phyloP scores from a whole-genome alignment of 1,284 basidiomycete species.

The Naganishia sp. region DNA sequence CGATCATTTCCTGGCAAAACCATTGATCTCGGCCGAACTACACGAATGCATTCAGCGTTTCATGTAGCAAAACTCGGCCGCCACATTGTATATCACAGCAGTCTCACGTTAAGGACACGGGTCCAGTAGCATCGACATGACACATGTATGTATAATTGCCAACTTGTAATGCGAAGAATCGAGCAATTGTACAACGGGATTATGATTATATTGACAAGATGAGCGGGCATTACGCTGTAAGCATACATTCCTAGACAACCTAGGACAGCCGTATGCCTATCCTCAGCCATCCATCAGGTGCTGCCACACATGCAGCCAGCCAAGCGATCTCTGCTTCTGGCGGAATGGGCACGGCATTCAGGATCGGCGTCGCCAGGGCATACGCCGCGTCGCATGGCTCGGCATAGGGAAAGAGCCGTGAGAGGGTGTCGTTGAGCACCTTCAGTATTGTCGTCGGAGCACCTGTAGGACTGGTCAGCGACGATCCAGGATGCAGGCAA shows the following conservation, averaged over 20 bases:
- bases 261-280: slow-evolving; percentile 68
- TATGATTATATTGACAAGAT: background rate
- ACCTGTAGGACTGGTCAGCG: slow-evolving; percentile 40
- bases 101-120: background rate
- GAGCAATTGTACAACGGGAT: background rate
- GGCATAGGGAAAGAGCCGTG: slow-evolving; percentile 55
- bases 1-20: slow-evolving; percentile 29
- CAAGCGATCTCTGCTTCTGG: slow-evolving; percentile 87
- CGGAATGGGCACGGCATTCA: slow-evolving; percentile 86
- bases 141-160: background rate
- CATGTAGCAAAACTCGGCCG: background rate
- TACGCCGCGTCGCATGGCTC: slow-evolving; percentile 39
- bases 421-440: slow-evolving; percentile 53
- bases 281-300: slow-evolving; percentile 92
- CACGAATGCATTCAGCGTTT: slow-evolving; percentile 23
- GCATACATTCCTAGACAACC: background rate
- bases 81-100: slow-evolving; percentile 8
- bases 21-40: slow-evolving; percentile 23
- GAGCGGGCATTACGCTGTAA: no score
- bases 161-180: background rate
- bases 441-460: slow-evolving; percentile 55
- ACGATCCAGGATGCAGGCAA: background rate
- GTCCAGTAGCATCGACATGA: background rate
- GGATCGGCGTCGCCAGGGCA: slow-evolving; percentile 60
- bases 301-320: slow-evolving; percentile 83